phyloP scores from a whole-genome alignment of 2,329 filamentous ascomycete genomes.

The Aspergillus sojae region DNA sequence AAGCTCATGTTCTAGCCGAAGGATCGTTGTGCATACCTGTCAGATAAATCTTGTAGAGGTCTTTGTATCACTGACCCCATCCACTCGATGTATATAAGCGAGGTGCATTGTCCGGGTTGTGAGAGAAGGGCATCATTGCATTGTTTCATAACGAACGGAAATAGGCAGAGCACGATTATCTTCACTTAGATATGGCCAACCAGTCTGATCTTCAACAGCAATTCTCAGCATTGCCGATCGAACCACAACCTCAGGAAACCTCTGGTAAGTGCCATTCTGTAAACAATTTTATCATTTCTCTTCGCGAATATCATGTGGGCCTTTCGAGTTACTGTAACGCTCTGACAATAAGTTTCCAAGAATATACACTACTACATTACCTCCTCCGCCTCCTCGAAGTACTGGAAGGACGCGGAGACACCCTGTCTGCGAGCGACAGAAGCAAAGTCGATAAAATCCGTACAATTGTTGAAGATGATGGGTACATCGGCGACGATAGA shows the following conservation, averaged over 20 bases:
- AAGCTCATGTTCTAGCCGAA: not conserved
- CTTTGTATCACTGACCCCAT: too few species aligned
- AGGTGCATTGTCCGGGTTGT: accelerated
- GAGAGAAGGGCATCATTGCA: not conserved
- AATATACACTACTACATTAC: not conserved
- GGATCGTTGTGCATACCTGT: not conserved
- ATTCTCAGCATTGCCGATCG: not conserved
- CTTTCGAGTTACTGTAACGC: not conserved
- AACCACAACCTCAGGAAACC: too few species aligned
- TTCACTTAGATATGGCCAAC: not conserved
- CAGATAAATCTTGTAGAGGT: not conserved
- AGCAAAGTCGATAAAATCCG: not conserved
- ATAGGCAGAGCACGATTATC: not conserved
- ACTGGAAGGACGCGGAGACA: not conserved
- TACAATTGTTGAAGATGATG: not conserved
- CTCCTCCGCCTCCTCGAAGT: not conserved
- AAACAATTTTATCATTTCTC: not conserved
- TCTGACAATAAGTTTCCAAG: not conserved
- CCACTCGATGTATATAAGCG: too few species aligned
- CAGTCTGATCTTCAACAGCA: not conserved
- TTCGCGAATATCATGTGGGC: not conserved
- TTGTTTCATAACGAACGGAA: not conserved
- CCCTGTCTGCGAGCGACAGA: not conserved
- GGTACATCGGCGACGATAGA: not conserved
- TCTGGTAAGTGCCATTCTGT: too few species aligned